Evolutionary conservation across 768 basidiomycete genomes (phyloP).

Genomic region (Pleurotus cornucopiae): DNA sequence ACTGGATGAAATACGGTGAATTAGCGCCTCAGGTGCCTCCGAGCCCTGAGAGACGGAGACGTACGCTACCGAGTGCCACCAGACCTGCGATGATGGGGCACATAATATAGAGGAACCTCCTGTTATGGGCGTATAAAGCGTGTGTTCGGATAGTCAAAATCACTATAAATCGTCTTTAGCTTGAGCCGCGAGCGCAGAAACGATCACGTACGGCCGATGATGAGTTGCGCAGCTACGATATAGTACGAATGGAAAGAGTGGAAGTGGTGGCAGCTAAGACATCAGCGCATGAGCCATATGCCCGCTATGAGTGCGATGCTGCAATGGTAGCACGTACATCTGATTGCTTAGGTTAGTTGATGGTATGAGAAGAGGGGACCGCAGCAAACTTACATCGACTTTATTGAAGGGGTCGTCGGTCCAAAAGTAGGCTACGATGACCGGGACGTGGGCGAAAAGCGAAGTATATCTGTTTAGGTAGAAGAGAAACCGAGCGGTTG

Average conservation of each 20-base stretch:
- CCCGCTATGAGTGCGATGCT: not conserved
- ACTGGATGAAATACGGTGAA: slow-evolving; percentile 15
- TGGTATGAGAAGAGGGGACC: not conserved
- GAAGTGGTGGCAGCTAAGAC: slow-evolving; percentile 25
- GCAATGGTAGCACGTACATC: slow-evolving; percentile 3
- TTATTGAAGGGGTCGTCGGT: slow-evolving; percentile 21
- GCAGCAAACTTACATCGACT: slow-evolving; percentile 18
- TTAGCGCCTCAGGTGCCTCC: not conserved
- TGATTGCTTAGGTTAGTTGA: slow-evolving; percentile 6
- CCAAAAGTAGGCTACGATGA: slow-evolving; percentile 30
- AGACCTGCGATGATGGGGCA: slow-evolving; percentile 19
- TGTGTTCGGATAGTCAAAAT: slow-evolving; percentile 40
- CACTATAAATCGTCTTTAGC: slow-evolving; percentile 14
- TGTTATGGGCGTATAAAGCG: slow-evolving; percentile 35
- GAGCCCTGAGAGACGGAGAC: not conserved
- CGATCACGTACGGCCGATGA: slow-evolving; percentile 28
- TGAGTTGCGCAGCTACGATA: slow-evolving; percentile 24
- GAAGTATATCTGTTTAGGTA: slow-evolving; percentile 38
- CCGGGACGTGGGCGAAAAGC: slow-evolving; percentile 32
- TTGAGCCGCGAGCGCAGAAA: not conserved
- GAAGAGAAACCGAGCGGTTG: slow-evolving; percentile 32
- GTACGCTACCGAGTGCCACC: slow-evolving; percentile 24
- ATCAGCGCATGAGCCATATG: slow-evolving; percentile 1
- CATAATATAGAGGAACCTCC: slow-evolving; percentile 23
- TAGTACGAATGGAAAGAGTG: slow-evolving; percentile 13